Base-by-base conservation (phyloP, 257 asterid species). In the Solanum infundibuliforme region DNA sequence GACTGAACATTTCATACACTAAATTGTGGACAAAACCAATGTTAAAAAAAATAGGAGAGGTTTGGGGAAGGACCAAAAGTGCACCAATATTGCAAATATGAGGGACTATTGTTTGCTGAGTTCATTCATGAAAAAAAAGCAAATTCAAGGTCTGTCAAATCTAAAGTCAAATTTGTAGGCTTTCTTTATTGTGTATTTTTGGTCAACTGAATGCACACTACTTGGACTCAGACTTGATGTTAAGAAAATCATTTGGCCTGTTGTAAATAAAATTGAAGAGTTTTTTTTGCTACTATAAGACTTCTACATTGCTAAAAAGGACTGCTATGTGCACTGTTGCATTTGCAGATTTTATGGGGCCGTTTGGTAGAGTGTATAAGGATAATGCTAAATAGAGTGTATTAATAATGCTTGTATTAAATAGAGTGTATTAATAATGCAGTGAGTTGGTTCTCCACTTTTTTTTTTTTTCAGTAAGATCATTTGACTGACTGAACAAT, bases 101-200 rank as follows among this genome's bases (percentile, higher is more conserved):
- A n/a, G 14, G 71, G 16, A n/a, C 31, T 62, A 23, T 62, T n/a
- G 96, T 96, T 87, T 96, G 98, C 92, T 87, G 98, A 91, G 98
- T 93, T 75, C 81, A 88, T 90, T 95, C 99, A 88, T 84, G 94
- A 75, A 98, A 97, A 85, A 97, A 92, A 88, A 94, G 99, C 96
- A 97, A 96, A 92, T 96, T 97, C 85, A 97, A 97, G 99, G 99
- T 95, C 85, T 83, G 86, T 83, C 68, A 72, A 65, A 32, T 41
- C 31, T 69, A 34, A 83, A 39, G 41, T 12, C 85, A 83, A 13
- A 39, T 46, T 29, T 23, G 35, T 82, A 55, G 74, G 74, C 7
- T 31, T 75, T 7, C 36, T 60, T 65, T 86, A 71, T 69, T 23
- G 73, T 86, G 83, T 46, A 86, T 55, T 20, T 21, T 68, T 72